A percentile compares a stretch with the other conserved stretches of the same genome.
Conservation (phyloP, 495 filamentous ascomycete genomes). For the Podospora conica region DNA sequence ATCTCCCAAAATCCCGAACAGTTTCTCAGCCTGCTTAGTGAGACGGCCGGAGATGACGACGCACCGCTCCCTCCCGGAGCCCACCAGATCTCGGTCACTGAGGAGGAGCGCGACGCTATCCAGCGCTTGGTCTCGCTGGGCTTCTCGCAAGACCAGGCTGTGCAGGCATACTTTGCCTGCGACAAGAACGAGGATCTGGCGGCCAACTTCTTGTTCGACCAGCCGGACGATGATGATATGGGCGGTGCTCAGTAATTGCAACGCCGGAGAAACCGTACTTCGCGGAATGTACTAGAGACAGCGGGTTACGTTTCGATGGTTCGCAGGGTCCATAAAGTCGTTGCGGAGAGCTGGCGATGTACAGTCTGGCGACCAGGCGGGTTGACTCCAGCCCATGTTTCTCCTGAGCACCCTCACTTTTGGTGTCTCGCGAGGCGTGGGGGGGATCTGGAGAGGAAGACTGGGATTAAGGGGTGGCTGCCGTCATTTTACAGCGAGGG, state of each 20-base stretch:
- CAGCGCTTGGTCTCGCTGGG: constrained; percentile 88
- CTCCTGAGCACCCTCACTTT: neutral
- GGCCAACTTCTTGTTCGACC: constrained; percentile 96
- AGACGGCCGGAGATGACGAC: constrained; percentile 70
- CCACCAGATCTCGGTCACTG: constrained; percentile 83
- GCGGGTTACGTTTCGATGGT: neutral
- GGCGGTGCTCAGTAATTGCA: constrained; percentile 24
- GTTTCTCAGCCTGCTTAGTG: constrained; percentile 80
- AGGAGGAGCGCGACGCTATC: constrained; percentile 94
- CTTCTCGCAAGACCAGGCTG: constrained; percentile 86
- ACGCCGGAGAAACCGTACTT: neutral
- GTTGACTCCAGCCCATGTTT: neutral
- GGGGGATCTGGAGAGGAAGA: neutral
- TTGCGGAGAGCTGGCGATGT: neutral
- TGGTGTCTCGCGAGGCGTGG: neutral
- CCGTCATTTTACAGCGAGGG: neutral
- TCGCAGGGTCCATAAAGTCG: neutral
- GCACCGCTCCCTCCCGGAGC: constrained; percentile 77
- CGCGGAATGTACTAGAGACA: no score
- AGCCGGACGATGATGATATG: constrained; percentile 77
- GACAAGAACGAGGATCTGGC: constrained; percentile 99
- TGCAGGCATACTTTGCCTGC: constrained; percentile 98
- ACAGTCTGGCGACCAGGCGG: neutral
- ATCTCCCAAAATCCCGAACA: constrained; percentile 88
- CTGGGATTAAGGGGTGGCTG: neutral